Percentiles rank a stretch among this genome's conserved stretches.
phyloP scores from a whole-genome alignment of 345 rosid genomes.

The Odontarrhena argentea region DNA sequence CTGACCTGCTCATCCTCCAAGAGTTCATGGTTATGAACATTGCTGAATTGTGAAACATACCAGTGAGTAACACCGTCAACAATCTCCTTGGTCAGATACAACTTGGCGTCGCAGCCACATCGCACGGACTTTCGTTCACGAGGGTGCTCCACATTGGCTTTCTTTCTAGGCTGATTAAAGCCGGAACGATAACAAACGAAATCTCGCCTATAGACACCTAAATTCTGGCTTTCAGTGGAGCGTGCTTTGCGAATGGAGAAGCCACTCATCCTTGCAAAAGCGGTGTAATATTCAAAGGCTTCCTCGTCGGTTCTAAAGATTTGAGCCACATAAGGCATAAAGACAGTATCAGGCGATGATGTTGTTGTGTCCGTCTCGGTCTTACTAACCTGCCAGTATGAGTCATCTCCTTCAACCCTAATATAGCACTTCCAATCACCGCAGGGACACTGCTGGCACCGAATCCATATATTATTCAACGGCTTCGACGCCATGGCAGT shows the following conservation, averaged over 20 bases:
- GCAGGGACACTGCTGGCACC: constrained; percentile 88
- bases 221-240: constrained; percentile 83
- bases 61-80: constrained; percentile 67
- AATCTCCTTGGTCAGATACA: constrained; percentile 79
- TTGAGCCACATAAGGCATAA: constrained; percentile 86
- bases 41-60: constrained; percentile 91
- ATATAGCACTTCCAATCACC: constrained; percentile 94
- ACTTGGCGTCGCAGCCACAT: constrained; percentile 92
- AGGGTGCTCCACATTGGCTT: constrained; percentile 86
- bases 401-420: constrained; percentile 65
- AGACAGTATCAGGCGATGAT: constrained; percentile 52
- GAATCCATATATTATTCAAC: constrained; percentile 79
- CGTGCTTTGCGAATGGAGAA: constrained; percentile 92
- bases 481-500: constrained; percentile 55
- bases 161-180: constrained; percentile 88
- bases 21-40: constrained; percentile 92
- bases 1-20: constrained; percentile 94
- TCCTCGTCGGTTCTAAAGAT: constrained; percentile 76
- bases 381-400: constrained; percentile 52
- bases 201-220: constrained; percentile 86
- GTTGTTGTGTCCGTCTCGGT: constrained; percentile 45
- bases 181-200: constrained; percentile 97
- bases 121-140: constrained; percentile 92
- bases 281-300: constrained; percentile 82
- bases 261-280: constrained; percentile 82